Percentiles rank a stretch among this genome's conserved stretches.
Evolutionary conservation across 148 eudicot genomes (phyloP).

Genomic region (Mesembryanthemum crystallinum): DNA sequence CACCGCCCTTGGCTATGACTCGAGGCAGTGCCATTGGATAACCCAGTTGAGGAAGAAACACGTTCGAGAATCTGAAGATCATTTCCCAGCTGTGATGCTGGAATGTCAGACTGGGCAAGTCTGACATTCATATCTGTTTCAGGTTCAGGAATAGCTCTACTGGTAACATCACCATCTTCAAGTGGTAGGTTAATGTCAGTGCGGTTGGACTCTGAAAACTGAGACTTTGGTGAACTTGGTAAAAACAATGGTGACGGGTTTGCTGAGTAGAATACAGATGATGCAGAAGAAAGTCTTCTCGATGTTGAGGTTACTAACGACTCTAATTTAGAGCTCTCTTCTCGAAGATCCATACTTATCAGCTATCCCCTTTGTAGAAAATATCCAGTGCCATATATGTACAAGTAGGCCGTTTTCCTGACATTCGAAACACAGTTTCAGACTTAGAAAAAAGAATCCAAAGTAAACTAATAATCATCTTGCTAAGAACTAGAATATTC

Average conservation of each 20-base stretch:
- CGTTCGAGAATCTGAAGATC: slow-evolving; percentile 52
- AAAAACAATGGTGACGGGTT: slow-evolving; percentile 92
- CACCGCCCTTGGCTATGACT: slow-evolving; percentile 41
- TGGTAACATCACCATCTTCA: slow-evolving; percentile 25
- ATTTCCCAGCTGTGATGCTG: slow-evolving; percentile 42
- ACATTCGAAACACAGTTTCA: slow-evolving; percentile 23
- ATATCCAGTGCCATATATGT: slow-evolving; percentile 37
- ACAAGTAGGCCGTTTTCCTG: slow-evolving; percentile 34
- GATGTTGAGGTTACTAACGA: slow-evolving; percentile 48
- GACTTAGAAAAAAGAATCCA: slow-evolving; percentile 15
- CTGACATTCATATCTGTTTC: slow-evolving; percentile 37
- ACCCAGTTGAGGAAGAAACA: slow-evolving; percentile 56
- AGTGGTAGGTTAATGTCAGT: slow-evolving; percentile 28
- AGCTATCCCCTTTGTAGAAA: slow-evolving; percentile 22
- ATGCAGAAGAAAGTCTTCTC: slow-evolving; percentile 83
- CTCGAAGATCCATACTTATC: slow-evolving; percentile 69
- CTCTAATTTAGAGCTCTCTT: slow-evolving; percentile 69
- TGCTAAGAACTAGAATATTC: slow-evolving; percentile 7
- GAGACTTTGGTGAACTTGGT: slow-evolving; percentile 66
- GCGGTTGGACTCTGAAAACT: slow-evolving; percentile 39
- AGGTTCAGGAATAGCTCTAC: slow-evolving; percentile 20
- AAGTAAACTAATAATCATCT: not conserved
- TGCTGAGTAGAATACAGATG: slow-evolving; percentile 90
- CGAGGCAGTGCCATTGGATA: slow-evolving; percentile 47
- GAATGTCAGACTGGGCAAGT: slow-evolving; percentile 34